Percentiles rank a stretch among this genome's conserved stretches.
Evolutionary conservation across 805 yeast species (phyloP).

Genomic region (Candida piceae): DNA sequence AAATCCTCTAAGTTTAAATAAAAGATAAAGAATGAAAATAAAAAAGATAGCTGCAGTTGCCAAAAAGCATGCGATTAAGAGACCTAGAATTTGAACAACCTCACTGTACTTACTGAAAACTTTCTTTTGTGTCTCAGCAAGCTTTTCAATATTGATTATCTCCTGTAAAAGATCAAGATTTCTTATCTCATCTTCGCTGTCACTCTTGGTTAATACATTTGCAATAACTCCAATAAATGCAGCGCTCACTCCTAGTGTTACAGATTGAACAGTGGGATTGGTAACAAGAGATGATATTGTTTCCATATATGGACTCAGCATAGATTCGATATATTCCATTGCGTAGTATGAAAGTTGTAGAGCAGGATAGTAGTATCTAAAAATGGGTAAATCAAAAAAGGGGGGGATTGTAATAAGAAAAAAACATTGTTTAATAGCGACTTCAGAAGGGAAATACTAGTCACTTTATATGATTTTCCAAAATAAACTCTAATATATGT

Average conservation of each 20-base stretch:
- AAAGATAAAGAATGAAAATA: constrained; percentile 1
- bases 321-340: not conserved
- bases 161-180: constrained; percentile 11
- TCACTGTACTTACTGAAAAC: constrained; percentile 9
- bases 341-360: too few species aligned
- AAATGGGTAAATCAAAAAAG: too few species aligned
- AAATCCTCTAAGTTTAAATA: constrained; percentile 2
- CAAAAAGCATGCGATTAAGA: constrained; percentile 5
- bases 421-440: too few species aligned
- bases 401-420: too few species aligned
- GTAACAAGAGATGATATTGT: constrained; percentile 6
- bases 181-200: constrained; percentile 4
- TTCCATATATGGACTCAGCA: constrained; percentile 2
- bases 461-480: too few species aligned
- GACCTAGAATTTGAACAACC: constrained; percentile 11
- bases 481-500: too few species aligned
- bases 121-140: constrained; percentile 8
- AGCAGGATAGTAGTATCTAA: too few species aligned
- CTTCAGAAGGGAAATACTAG: too few species aligned
- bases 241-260: constrained; percentile 16
- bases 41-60: not conserved
- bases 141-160: constrained; percentile 14
- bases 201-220: constrained; percentile 8
- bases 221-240: constrained; percentile 17
- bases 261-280: constrained; percentile 12